Percentiles rank a stretch among this genome's conserved stretches.
These are phyloP conservation scores for Fusarium temperatum DNA, from an alignment of 2,329 filamentous ascomycete species.

Conservation along the genomic window DNA sequence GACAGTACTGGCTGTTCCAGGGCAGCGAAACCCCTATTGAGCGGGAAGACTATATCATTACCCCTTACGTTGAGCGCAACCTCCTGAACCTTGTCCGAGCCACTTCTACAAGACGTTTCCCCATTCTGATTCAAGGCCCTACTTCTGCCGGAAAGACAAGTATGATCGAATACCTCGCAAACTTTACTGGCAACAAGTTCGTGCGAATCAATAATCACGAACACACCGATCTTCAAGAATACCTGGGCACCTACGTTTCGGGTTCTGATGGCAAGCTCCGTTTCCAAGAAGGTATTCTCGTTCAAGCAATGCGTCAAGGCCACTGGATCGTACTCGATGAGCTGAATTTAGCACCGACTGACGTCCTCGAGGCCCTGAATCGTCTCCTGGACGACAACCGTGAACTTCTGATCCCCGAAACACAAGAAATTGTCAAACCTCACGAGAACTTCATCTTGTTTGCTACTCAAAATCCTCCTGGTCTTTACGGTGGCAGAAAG, in stretches of 20 bases:
- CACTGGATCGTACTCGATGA: conserved; percentile 99
- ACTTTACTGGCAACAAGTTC: conserved; percentile 94
- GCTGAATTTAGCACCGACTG: conserved; percentile 93
- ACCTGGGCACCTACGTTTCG: conserved; percentile 93
- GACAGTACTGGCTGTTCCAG: conserved; percentile 90
- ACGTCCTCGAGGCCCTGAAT: conserved; percentile 96
- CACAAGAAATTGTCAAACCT: conserved; percentile 90
- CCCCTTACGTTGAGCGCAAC: conserved; percentile 93
- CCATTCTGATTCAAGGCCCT: conserved; percentile 93
- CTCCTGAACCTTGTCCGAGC: conserved; percentile 93
- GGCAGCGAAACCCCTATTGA: conserved; percentile 72
- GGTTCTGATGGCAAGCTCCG: conserved; percentile 82
- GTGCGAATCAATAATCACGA: conserved; percentile 99
- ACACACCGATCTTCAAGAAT: conserved; percentile 97
- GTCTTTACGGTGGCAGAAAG: conserved; percentile 94
- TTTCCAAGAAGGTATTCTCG: conserved; percentile 93
- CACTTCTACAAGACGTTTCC: conserved; percentile 89
- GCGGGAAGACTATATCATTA: conserved; percentile 93
- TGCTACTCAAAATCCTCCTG: conserved; percentile 95
- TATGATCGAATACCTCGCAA: conserved; percentile 99
- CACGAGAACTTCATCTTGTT: conserved; percentile 98
- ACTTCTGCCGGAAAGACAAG: conserved; percentile 98
- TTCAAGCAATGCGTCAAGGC: conserved; percentile 89
- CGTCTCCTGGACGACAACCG: conserved; percentile 95
- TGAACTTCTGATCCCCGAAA: conserved; percentile 94